Evolutionary conservation across 1,284 basidiomycete species (phyloP).

Genomic region (Ceratobasidium sp.): DNA sequence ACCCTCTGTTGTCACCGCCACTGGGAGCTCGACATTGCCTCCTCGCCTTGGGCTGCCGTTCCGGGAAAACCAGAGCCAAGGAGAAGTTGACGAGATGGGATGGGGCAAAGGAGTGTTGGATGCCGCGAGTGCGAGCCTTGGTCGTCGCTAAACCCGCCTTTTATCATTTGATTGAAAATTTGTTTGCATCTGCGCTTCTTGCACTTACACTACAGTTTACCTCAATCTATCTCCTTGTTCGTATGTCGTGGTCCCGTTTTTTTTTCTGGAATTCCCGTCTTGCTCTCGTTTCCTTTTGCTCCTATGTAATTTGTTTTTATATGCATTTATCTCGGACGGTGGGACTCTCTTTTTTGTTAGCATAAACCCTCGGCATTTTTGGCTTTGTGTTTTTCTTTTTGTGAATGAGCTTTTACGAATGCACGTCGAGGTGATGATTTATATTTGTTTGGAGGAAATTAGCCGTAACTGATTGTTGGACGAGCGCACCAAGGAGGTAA

Average conservation of each 20-base stretch:
- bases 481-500: too few relatives aligned
- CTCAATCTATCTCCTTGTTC: constrained; percentile 1
- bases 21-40: constrained; percentile 18
- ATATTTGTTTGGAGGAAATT: too few relatives aligned
- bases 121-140: constrained; percentile 32
- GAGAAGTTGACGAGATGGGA: constrained; percentile 32
- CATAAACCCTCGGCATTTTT: not conserved
- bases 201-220: not conserved
- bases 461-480: too few relatives aligned
- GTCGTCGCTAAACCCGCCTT: not conserved
- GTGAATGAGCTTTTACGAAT: constrained; percentile 6
- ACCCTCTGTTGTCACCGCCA: constrained; percentile 7
- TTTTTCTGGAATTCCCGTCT: not conserved
- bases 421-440: constrained; percentile 5
- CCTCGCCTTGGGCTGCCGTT: constrained; percentile 23
- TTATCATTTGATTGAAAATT: not conserved
- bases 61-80: not conserved
- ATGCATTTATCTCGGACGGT: constrained; percentile 13
- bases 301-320: constrained; percentile 3
- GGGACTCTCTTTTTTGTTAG: not conserved
- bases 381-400: not conserved
- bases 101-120: constrained; percentile 29
- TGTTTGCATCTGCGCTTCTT: not conserved
- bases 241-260: not conserved
- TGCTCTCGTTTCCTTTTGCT: not conserved